Percentiles rank a stretch among this genome's conserved stretches.
Conservation (phyloP, 805 yeast species). For the Kodamaea fukazawae region DNA sequence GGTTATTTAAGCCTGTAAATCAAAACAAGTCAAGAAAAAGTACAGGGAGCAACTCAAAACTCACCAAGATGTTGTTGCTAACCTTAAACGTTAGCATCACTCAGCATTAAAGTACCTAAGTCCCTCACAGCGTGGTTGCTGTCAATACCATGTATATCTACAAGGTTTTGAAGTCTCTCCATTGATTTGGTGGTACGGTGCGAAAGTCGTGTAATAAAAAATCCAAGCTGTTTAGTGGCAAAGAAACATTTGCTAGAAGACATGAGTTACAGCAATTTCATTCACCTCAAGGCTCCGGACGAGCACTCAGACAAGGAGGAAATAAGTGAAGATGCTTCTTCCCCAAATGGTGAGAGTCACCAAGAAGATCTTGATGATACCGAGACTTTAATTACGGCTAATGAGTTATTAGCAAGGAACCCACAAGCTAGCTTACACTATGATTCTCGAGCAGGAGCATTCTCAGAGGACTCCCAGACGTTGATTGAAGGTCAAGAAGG, state of each 20-base stretch:
- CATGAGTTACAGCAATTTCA: slow-evolving; percentile 6
- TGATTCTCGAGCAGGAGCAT: slow-evolving; percentile 3
- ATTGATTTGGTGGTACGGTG: no score
- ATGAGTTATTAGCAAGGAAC: slow-evolving; percentile 7
- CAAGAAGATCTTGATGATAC: slow-evolving; percentile 12
- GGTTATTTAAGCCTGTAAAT: no score
- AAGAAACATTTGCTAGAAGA: background rate
- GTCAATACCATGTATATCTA: no score
- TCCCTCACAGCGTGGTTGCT: no score
- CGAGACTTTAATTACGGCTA: slow-evolving; percentile 11
- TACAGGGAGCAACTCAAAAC: no score
- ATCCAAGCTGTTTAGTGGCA: slow-evolving; percentile 3
- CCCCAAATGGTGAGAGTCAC: background rate
- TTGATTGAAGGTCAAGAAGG: slow-evolving; percentile 8
- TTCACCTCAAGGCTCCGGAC: slow-evolving; percentile 4
- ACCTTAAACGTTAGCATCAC: no score
- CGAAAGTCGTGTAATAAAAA: no score
- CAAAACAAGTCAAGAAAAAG: no score
- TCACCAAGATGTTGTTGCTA: no score
- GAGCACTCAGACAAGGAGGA: slow-evolving; percentile 1
- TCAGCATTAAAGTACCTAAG: no score
- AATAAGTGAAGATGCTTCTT: background rate
- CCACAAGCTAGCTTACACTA: slow-evolving; percentile 8
- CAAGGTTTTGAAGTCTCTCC: no score
- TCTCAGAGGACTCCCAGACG: slow-evolving; percentile 7